Conservation (phyloP, 2,329 filamentous ascomycete genomes). For the Boeremia exigua region DNA sequence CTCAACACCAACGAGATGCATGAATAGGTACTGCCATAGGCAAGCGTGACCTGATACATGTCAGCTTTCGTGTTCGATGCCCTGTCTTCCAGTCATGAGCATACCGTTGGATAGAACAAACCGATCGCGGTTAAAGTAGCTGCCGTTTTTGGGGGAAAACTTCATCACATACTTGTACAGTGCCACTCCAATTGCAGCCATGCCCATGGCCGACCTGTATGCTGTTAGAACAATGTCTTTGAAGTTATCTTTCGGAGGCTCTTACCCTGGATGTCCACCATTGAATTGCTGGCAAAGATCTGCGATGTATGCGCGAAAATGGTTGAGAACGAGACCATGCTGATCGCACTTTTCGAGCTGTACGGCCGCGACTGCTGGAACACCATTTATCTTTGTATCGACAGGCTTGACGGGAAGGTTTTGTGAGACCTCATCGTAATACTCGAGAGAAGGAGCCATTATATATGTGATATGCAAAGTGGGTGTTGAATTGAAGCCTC, state of each 20-base stretch:
- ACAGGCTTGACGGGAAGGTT: slow-evolving; percentile 18
- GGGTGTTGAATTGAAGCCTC: neutral
- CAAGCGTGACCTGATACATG: slow-evolving; percentile 52
- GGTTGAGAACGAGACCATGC: slow-evolving; percentile 21
- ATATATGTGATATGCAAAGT: neutral
- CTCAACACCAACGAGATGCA: slow-evolving; percentile 61
- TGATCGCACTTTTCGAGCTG: slow-evolving; percentile 11
- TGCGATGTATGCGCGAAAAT: slow-evolving; percentile 21
- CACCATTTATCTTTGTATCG: slow-evolving; percentile 19
- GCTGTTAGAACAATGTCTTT: neutral
- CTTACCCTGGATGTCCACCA: slow-evolving; percentile 7
- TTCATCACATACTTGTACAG: slow-evolving; percentile 69
- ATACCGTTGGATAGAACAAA: slow-evolving; percentile 61
- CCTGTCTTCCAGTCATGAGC: neutral
- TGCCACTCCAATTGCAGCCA: slow-evolving; percentile 67
- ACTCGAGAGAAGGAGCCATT: slow-evolving; percentile 19
- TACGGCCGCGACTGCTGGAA: slow-evolving; percentile 18
- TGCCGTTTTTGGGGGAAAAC: slow-evolving; percentile 62
- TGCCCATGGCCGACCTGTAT: slow-evolving; percentile 58
- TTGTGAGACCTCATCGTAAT: slow-evolving; percentile 16
- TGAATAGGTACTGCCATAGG: slow-evolving; percentile 60
- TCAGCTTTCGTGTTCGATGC: neutral
- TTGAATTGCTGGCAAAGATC: slow-evolving; percentile 12
- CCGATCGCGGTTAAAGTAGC: slow-evolving; percentile 67
- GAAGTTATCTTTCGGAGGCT: neutral